Percentiles rank a stretch among this genome's conserved stretches.
Conservation (phyloP, 768 basidiomycete species). For the Mycena amicta region DNA sequence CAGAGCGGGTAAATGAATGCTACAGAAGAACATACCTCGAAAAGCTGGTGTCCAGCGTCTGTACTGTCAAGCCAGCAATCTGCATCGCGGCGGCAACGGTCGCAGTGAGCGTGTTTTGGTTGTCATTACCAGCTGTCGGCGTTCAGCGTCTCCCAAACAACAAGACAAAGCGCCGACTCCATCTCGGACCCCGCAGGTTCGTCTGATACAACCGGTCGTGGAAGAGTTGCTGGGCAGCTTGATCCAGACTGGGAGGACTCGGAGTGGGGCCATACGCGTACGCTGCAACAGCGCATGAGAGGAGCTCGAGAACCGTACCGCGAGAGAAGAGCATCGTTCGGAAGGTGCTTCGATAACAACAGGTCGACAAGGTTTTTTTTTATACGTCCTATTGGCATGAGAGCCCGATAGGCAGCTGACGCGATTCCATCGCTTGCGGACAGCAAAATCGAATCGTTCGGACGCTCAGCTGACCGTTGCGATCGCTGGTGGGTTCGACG, state of each 20-base stretch:
- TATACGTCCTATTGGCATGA: too few relatives aligned
- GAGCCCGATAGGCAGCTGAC: too few relatives aligned
- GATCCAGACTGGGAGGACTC: slow-evolving; percentile 14
- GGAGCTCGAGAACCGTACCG: too few relatives aligned
- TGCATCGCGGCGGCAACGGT: slow-evolving; percentile 28
- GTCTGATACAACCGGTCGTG: slow-evolving; percentile 34
- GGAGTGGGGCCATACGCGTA: neutral
- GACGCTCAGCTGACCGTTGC: too few relatives aligned
- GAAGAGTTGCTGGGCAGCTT: slow-evolving; percentile 27
- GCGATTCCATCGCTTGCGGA: too few relatives aligned
- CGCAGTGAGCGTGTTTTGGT: slow-evolving; percentile 32
- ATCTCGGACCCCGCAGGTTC: slow-evolving; percentile 33
- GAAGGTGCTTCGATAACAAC: too few relatives aligned
- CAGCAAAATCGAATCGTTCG: too few relatives aligned
- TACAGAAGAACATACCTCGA: slow-evolving; percentile 18
- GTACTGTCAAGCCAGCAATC: slow-evolving; percentile 28
- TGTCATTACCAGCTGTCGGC: slow-evolving; percentile 33
- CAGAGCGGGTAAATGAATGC: neutral
- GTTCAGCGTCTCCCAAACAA: neutral
- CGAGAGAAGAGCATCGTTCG: too few relatives aligned
- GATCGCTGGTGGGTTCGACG: too few relatives aligned
- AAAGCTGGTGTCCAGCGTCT: slow-evolving; percentile 29
- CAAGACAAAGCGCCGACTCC: slow-evolving; percentile 25
- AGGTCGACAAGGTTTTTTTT: too few relatives aligned
- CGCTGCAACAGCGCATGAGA: too few relatives aligned